Evolutionary conservation across 305 asterid genomes (phyloP).

Genomic region (Solanum hybrid): DNA sequence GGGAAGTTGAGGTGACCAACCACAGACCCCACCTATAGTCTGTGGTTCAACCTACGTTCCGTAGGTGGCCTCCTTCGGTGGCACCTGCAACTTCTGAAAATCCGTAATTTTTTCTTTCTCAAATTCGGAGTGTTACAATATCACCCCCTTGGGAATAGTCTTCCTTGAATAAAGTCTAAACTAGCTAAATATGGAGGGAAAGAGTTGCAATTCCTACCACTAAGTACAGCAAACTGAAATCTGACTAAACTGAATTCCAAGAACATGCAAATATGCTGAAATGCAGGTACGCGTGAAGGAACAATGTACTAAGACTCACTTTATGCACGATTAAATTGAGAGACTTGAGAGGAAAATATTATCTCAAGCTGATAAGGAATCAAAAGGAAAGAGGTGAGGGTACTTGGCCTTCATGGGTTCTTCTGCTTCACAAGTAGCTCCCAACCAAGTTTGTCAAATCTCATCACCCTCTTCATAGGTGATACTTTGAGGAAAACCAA

Average conservation of each 20-base stretch:
- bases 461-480: neutral
- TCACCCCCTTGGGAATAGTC: neutral
- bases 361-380: neutral
- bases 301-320: neutral
- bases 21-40: too few relatives aligned
- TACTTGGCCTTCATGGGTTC: neutral
- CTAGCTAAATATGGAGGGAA: neutral
- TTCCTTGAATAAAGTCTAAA: neutral
- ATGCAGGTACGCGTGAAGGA: neutral
- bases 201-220: neutral
- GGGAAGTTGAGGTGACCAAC: too few relatives aligned
- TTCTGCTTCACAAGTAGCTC: neutral
- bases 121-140: neutral
- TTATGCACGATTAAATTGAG: neutral
- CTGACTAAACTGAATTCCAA: neutral
- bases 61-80: too few relatives aligned
- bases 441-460: neutral
- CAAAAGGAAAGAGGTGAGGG: neutral
- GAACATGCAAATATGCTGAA: neutral
- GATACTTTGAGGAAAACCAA: neutral
- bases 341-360: neutral
- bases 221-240: too few relatives aligned
- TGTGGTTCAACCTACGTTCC: too few relatives aligned
- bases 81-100: too few relatives aligned
- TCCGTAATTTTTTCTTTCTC: too few relatives aligned